Conservation (phyloP, 306 rosid genomes). For the Hippophae rhamnoides region DNA sequence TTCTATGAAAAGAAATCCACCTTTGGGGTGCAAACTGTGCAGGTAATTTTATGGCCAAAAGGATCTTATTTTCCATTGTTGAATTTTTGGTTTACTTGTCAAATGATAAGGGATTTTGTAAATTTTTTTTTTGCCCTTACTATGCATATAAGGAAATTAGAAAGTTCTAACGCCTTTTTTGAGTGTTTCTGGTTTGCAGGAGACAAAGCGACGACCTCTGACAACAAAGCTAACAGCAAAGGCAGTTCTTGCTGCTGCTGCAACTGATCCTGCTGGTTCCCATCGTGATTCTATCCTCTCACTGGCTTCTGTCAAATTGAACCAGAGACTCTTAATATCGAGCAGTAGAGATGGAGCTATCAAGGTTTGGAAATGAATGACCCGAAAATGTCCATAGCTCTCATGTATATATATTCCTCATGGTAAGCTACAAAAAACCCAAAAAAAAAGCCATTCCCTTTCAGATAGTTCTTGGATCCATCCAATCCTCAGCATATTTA, state of each 20-base stretch:
- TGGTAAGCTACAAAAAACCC: slow-evolving; percentile 17
- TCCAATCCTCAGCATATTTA: no score
- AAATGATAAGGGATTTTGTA: neutral
- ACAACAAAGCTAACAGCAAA: slow-evolving; percentile 59
- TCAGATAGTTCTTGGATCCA: no score
- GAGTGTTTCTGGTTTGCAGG: slow-evolving; percentile 38
- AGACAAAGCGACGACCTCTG: slow-evolving; percentile 69
- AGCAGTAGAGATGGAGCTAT: slow-evolving; percentile 91
- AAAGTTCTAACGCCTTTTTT: neutral
- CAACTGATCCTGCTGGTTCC: slow-evolving; percentile 86
- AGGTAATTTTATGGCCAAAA: slow-evolving; percentile 42
- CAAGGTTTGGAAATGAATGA: slow-evolving; percentile 85
- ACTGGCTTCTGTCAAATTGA: slow-evolving; percentile 84
- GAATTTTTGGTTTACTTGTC: neutral
- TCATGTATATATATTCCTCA: slow-evolving; percentile 44
- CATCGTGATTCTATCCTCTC: slow-evolving; percentile 79
- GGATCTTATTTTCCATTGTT: slow-evolving; percentile 3
- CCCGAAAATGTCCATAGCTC: slow-evolving; percentile 6
- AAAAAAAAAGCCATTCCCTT: slow-evolving; percentile 2
- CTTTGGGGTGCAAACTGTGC: slow-evolving; percentile 90
- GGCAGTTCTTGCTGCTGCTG: slow-evolving; percentile 82
- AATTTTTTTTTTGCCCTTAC: slow-evolving; percentile 2
- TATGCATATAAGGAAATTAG: neutral
- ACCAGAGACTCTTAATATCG: slow-evolving; percentile 76
- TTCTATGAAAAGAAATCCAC: slow-evolving; percentile 67